Conservation (phyloP, 2,329 filamentous ascomycete genomes). For the Penicillium aurantiogriseum region DNA sequence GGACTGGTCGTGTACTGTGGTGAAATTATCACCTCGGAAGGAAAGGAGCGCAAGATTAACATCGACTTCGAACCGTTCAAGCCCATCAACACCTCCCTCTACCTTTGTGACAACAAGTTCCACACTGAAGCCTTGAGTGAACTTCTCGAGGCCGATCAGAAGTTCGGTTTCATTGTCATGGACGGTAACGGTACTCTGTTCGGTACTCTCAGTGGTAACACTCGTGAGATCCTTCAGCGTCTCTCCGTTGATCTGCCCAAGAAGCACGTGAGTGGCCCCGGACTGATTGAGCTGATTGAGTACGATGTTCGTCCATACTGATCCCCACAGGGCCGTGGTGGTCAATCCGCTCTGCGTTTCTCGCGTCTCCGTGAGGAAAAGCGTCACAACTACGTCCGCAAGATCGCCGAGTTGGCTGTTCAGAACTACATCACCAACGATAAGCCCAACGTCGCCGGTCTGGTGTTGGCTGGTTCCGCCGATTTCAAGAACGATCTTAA, state of each 20-base stretch:
- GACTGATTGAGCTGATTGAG: background rate
- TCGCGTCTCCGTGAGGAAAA: conserved; percentile 99
- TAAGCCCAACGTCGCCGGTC: conserved; percentile 94
- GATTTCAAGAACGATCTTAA: conserved; percentile 99
- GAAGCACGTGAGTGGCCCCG: conserved; percentile 65
- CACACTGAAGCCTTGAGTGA: conserved; percentile 97
- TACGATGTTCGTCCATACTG: background rate
- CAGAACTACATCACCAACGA: conserved; percentile 99
- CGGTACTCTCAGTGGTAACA: conserved; percentile 95
- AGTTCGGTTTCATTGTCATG: conserved; percentile 99
- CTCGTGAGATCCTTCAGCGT: conserved; percentile 93
- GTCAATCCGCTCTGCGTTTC: conserved; percentile 98
- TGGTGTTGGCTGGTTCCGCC: conserved; percentile 93
- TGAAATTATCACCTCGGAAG: conserved; percentile 98
- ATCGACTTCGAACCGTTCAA: conserved; percentile 99
- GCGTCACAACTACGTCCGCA: conserved; percentile 99
- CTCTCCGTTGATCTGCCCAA: conserved; percentile 98
- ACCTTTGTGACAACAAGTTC: conserved; percentile 99
- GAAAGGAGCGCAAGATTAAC: conserved; percentile 99
- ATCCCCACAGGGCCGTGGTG: conserved; percentile 72
- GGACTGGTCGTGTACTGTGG: conserved; percentile 98
- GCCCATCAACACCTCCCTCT: conserved; percentile 98
- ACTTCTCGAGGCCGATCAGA: conserved; percentile 96
- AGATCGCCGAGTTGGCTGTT: conserved; percentile 94
- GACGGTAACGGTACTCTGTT: conserved; percentile 98